A percentile compares a stretch with the other conserved stretches of the same genome.
Conservation (phyloP, 2,329 filamentous ascomycete genomes). For the Epichloe hybrida region DNA sequence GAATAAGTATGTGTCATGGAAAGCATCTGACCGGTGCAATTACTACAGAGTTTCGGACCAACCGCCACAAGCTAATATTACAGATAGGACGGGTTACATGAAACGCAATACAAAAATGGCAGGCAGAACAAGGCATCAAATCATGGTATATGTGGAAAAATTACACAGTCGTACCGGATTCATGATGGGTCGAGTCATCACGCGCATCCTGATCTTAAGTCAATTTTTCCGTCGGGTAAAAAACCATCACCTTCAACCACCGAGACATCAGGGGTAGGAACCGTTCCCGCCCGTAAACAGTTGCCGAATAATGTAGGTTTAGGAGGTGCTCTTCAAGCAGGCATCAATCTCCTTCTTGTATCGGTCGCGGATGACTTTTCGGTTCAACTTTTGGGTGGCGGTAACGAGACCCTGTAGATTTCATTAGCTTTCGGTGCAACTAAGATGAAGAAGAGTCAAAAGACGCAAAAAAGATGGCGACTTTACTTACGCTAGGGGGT, state of each 20-base stretch:
- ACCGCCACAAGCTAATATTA: constrained; percentile 1
- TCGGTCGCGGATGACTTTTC: constrained; percentile 34
- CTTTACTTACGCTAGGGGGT: constrained; percentile 58
- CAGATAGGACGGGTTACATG: background rate
- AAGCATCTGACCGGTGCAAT: background rate
- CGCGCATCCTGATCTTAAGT: background rate
- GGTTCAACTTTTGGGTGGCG: constrained; percentile 48
- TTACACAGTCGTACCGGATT: background rate
- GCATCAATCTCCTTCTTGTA: constrained; percentile 39
- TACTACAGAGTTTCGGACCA: constrained; percentile 1
- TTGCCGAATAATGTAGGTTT: background rate
- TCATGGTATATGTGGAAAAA: background rate
- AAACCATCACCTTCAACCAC: background rate
- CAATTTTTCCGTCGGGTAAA: background rate
- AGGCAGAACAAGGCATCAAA: background rate
- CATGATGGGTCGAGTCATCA: background rate
- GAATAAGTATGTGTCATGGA: background rate
- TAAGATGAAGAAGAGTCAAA: no score
- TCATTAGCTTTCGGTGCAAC: background rate
- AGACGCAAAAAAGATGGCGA: background rate
- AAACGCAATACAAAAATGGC: background rate
- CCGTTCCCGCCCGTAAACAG: background rate
- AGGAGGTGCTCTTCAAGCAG: constrained; percentile 17
- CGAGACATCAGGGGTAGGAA: background rate
- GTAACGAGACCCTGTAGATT: constrained; percentile 41